Evolutionary conservation across 352 stramenopile genomes (phyloP).

Genomic region (Elongisporangium anandrum): DNA sequence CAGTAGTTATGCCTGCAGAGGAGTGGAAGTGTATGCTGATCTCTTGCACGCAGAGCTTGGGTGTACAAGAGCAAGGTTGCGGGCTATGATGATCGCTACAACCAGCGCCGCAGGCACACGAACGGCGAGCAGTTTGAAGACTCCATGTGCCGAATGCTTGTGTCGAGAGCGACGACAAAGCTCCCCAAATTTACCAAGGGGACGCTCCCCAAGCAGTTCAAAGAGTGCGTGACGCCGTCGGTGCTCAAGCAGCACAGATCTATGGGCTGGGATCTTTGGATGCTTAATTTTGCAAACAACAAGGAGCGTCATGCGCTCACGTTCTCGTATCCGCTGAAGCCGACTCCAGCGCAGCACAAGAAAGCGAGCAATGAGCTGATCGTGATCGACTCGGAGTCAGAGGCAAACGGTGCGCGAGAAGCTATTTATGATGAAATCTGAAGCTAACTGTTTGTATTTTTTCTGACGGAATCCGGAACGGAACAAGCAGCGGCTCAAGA

Average conservation of each 20-base stretch:
- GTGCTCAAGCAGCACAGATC: conserved; percentile 12
- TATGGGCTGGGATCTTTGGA: conserved; percentile 21
- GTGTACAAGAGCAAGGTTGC: conserved; percentile 18
- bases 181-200: conserved; percentile 22
- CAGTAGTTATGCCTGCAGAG: too few species aligned
- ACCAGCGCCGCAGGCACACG: conserved; percentile 20
- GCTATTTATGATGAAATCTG: background rate
- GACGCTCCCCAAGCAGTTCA: conserved; percentile 22
- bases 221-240: conserved; percentile 11
- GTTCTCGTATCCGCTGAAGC: background rate
- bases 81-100: conserved; percentile 16
- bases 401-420: background rate
- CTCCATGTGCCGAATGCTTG: conserved; percentile 14
- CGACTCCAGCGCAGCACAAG: background rate
- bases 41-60: conserved; percentile 16
- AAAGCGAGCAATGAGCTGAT: background rate
- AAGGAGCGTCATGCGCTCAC: conserved; percentile 16
- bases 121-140: conserved; percentile 24
- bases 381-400: background rate
- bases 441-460: background rate
- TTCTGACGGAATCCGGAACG: too few species aligned
- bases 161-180: conserved; percentile 20
- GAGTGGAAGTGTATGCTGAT: too few species aligned
- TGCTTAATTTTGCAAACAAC: conserved; percentile 26
- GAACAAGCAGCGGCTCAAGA: too few species aligned